Evolutionary conservation across 208 protist genomes (phyloP), one percentile per base, ranked within the genome.

Genomic region (Crithidia acanthocephali): DNA sequence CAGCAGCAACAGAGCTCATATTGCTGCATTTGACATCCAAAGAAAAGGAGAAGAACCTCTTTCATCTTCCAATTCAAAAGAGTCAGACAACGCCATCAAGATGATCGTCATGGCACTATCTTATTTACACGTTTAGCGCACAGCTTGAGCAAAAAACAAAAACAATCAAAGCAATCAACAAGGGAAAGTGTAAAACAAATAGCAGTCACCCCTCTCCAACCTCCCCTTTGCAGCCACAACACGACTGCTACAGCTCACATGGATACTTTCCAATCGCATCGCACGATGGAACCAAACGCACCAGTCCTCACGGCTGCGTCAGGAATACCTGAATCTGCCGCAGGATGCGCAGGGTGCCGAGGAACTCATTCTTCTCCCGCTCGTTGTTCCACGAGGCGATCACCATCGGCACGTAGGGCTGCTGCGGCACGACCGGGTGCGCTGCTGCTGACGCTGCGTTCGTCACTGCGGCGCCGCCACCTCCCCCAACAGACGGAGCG

Each of bases 321-420:
- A 81, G 32, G 37, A 74, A 56, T 13, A 53, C 44, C 37, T 86
- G 81, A 28, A 77, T 66, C 16, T 71, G 44, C 27, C 70, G 64
- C 47, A 94, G 68, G n/a, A 88, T 50, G 11, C 64, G 67, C 47
- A 92, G 52, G 23, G 86, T 81, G 22, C 69, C 53, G 28, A 92
- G 42, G 67, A 94, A 92, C 75, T 92, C 84, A 18, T 87, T 75
- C 37, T 83, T 79, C 68, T 94, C 89, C 16, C 80, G 63, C 53
- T 76, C 45, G 25, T 77, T 75, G 35, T 84, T 77, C 89, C 89
- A 94, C 18, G 89, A 94, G 2, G 89, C 72, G 52, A 94, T 87
- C 30, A 89, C 68, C 52, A 80, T 76, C 32, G 85, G 84, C 58
- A 91, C 77, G 32, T 64, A 73, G 9, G 72, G 72, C 66, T 63